phyloP scores from a whole-genome alignment of 495 filamentous ascomycete species.

The Parmelia sp. region DNA sequence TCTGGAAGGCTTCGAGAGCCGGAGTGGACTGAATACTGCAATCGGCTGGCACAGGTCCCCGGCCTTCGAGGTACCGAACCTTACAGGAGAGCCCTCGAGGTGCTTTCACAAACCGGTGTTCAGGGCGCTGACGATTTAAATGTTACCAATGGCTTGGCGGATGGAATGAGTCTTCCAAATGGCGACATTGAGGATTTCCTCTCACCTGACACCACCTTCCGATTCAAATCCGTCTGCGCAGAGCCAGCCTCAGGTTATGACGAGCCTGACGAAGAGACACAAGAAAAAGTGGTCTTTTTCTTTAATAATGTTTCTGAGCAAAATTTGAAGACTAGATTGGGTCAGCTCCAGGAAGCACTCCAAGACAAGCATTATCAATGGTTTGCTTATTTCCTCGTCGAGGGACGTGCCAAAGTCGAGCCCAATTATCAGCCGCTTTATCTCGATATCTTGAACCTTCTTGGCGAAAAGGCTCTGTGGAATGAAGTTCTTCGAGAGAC shows the following conservation, averaged over 20 bases:
- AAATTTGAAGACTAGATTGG: constrained; percentile 75
- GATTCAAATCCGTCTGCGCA: constrained; percentile 68
- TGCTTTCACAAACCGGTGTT: constrained; percentile 56
- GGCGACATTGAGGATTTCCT: constrained; percentile 58
- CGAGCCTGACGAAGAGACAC: constrained; percentile 74
- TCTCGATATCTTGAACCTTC: constrained; percentile 77
- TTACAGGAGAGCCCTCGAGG: constrained; percentile 73
- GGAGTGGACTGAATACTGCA: constrained; percentile 90
- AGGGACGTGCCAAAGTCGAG: constrained; percentile 91
- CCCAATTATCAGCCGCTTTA: constrained; percentile 93
- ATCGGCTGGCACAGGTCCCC: constrained; percentile 70
- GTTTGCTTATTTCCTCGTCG: constrained; percentile 94
- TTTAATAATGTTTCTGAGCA: constrained; percentile 91
- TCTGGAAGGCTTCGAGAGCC: constrained; percentile 57
- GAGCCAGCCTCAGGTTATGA: constrained; percentile 61
- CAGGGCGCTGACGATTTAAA: constrained; percentile 23
- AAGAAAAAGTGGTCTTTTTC: constrained; percentile 91
- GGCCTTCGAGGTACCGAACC: constrained; percentile 78
- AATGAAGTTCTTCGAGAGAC: constrained; percentile 88
- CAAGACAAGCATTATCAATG: constrained; percentile 81
- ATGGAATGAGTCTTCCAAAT: constrained; percentile 47
- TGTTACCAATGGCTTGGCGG: constrained; percentile 36
- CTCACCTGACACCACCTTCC: constrained; percentile 47
- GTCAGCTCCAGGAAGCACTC: constrained; percentile 69
- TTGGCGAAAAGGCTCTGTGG: constrained; percentile 72